Evolutionary conservation across 192 early-diverging fungal genomes (phyloP).

Genomic region (Backusella liffmaniae): DNA sequence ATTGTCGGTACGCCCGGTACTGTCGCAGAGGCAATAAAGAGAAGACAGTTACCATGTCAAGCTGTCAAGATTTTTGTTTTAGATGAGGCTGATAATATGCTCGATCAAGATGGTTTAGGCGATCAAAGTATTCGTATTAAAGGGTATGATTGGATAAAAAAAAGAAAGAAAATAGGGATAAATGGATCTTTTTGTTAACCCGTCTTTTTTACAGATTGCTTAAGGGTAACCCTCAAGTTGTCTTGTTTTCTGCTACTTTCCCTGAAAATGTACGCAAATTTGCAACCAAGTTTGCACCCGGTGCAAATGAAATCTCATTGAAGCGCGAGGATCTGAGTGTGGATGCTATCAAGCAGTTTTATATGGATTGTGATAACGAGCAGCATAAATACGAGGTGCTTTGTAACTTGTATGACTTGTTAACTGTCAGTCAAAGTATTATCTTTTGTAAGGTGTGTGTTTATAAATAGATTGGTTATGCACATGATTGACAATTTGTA

Average conservation of each 20-base stretch:
- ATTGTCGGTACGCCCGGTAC: slow-evolving; percentile 97
- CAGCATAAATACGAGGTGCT: slow-evolving; percentile 80
- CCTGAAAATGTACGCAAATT: slow-evolving; percentile 76
- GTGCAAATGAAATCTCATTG: slow-evolving; percentile 85
- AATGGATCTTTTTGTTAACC: too few relatives aligned
- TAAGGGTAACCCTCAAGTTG: slow-evolving; percentile 77
- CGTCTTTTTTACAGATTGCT: slow-evolving; percentile 62
- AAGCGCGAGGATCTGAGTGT: slow-evolving; percentile 90
- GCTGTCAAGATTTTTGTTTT: slow-evolving; percentile 83
- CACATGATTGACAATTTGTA: not conserved
- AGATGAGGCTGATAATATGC: slow-evolving; percentile 99
- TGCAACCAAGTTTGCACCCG: slow-evolving; percentile 80
- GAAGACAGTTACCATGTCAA: slow-evolving; percentile 57
- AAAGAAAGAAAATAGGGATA: not conserved
- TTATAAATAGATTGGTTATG: too few relatives aligned
- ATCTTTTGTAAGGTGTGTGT: slow-evolving; percentile 82
- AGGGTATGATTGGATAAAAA: slow-evolving; percentile 46
- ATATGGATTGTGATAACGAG: slow-evolving; percentile 86
- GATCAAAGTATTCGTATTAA: slow-evolving; percentile 88
- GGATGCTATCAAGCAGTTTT: slow-evolving; percentile 95
- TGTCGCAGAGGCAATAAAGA: slow-evolving; percentile 71
- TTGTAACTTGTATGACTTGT: slow-evolving; percentile 70
- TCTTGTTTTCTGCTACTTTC: slow-evolving; percentile 97
- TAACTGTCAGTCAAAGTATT: slow-evolving; percentile 96
- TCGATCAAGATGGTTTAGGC: slow-evolving; percentile 80